Evolutionary conservation across 306 rosid species (phyloP), one percentile per base, ranked within the genome.

Genomic region (Cicer arietinum): DNA sequence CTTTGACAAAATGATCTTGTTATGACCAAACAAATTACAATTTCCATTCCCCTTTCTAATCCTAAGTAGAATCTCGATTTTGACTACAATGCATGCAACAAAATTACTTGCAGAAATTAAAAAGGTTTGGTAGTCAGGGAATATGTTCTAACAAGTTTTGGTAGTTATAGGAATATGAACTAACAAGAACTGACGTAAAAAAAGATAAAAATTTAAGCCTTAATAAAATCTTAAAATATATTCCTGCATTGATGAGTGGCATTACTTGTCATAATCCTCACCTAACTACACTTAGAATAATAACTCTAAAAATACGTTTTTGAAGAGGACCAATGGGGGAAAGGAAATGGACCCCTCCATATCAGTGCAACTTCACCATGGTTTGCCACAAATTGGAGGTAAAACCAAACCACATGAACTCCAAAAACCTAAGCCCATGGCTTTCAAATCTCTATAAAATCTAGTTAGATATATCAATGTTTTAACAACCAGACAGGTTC

Each of bases 381-480:
- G 16, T 25, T 59, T 3, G 42, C 65, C 65, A 41, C 4, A 59
- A 11, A 10, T 57, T 59, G 16, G 42, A 59, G 65, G 43, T 10
- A 10, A 25, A 59, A 59, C 65, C 65, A 11, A 11, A 59, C 11
- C 13, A 56, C 6, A 56, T 56, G 10, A 18, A 56, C n/a, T 20
- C 22, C n/a, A 12, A 18, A 18, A 56, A 20, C 62, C 62, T 25
- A 47, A 13, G 7, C 30, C 11, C 11, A n/a, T 1, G 44, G 7
- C 18, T 44, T 47, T 68, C 73, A 46, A 46, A 67, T 37, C 45
- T 47, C 59, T 1, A 22, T 7, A 68, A 5, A 68, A 48, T 47
- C n/a, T 56, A 3, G 35, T 30, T 30, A 30, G 35, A 30, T 30
- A 3, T 3, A 30, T 30, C 35, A 30, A 30, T 30, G 35, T 30